Conservation (phyloP, 129 eudicot genomes). For the Ambrosia artemisiifolia region DNA sequence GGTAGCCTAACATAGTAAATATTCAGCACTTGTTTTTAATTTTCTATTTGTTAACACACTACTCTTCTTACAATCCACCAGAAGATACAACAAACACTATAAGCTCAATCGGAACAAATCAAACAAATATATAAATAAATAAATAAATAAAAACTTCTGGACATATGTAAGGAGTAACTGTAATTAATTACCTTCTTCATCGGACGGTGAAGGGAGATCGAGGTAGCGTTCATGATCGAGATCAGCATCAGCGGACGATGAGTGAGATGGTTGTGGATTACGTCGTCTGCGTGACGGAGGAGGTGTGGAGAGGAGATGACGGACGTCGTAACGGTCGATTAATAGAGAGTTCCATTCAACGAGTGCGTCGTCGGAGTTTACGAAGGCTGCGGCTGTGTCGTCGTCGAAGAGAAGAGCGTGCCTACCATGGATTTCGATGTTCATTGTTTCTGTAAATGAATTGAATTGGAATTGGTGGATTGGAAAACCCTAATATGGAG, state of each 20-base stretch:
- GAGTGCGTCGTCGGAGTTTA: constrained; percentile 82
- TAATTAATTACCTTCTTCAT: constrained; percentile 49
- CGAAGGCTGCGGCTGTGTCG: constrained; percentile 68
- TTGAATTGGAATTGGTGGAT: constrained; percentile 12
- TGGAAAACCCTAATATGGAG: constrained; percentile 5
- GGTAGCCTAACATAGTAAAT: no score
- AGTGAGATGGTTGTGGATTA: constrained; percentile 29
- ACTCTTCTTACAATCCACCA: no score
- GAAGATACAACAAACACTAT: not conserved
- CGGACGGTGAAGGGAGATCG: constrained; percentile 53
- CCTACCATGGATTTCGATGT: constrained; percentile 70
- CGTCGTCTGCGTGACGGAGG: constrained; percentile 73
- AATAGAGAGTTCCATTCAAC: constrained; percentile 89
- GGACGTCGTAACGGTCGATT: constrained; percentile 97
- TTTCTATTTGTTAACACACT: no score
- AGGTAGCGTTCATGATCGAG: constrained; percentile 76
- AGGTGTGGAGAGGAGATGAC: constrained; percentile 87
- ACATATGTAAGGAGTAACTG: not conserved
- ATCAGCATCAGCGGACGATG: constrained; percentile 39
- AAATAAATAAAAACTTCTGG: not conserved
- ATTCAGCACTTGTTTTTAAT: no score
- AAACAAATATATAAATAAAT: not conserved
- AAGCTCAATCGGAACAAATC: not conserved
- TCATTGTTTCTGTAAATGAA: constrained; percentile 21
- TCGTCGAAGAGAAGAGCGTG: constrained; percentile 95